Evolutionary conservation across 2,329 filamentous ascomycete species (phyloP), one percentile per base, ranked within the genome.

Genomic region (Venturia pyrina): DNA sequence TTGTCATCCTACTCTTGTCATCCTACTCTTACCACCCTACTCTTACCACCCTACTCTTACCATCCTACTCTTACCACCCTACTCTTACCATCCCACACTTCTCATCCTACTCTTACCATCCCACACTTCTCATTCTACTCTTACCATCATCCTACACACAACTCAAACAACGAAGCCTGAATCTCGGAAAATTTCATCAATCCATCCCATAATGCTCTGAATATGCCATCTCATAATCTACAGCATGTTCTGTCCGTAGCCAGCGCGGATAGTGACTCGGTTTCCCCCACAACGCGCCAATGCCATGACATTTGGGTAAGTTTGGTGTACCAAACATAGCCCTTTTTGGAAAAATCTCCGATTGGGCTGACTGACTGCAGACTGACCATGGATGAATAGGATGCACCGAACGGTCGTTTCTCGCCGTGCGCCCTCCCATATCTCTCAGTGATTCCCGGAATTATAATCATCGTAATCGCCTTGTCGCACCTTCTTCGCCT

Each of bases 321-420:
- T 59, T 37, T 37, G 53, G 2, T 28, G 10, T 13, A 28, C 10
- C 48, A 53, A 53, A 53, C 57, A 40, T 37, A 53, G 21, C 6
- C 48, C 28, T 1, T 17, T 28, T 28, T 2, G 11, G 11, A 11
- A 8, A 13, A 15, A 28, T 5, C 8, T 28, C 10, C n/a, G 7
- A 24, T 32, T 32, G 50, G 28, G 24, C 50, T 57, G 28, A 28
- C 50, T 57, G 17, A 57, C 50, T 1, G 24, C 50, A 37, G 28
- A 28, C 50, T 57, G 17, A 57, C 50, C 4, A 19, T 6, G 15
- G 24, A 17, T 24, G 50, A 34, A 11, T 66, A 78, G 76, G 74
- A 78, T 68, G 73, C 75, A 50, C 68, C 70, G 46, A 74, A 74
- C 68, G 76, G 75, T 43, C 72, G 71, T 66, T 63, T 76, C n/a